Evolutionary conservation across 257 asterid genomes (phyloP), one percentile per base, ranked within the genome.

Genomic region (Solanum pinnatisectum): DNA sequence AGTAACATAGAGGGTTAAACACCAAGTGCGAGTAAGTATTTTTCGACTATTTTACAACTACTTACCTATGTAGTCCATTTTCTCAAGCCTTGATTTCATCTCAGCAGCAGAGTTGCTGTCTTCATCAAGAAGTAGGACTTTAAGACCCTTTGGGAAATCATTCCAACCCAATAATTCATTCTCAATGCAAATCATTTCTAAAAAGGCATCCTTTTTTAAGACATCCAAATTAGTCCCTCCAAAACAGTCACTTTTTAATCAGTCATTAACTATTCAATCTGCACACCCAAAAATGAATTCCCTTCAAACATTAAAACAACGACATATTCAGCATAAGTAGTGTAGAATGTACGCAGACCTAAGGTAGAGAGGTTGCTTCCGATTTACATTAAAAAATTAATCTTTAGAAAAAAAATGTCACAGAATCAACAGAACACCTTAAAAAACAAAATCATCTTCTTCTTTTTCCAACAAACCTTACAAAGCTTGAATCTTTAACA

Each of bases 71-170:
- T 91, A 92, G 33, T 91, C 91, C 94, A 92, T 89, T 85, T 87
- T 90, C 86, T 91, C 91, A 63, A 92, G 93, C 89, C 89, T 91
- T 22, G 89, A 79, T 89, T 67, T 92, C 92, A 91, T 91, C 88
- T 87, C 89, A 11, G 84, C 77, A 14, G 90, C 87, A 87, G 90
- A 92, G 77, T 74, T 68, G 72, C 25, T 68, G 40, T 91, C 92
- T 33, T 88, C 82, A 40, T 90, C 93, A 56, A 92, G 90, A 74
- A 92, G 92, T 23, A 92, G 92, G 87, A 92, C 94, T 27, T 88
- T 90, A 90, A 92, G 92, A 30, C 94, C 94, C 87, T 90, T 92
- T 8, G 94, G 94, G 76, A 92, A 92, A 91, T 92, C 92, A 73
- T 90, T 90, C 94, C 93, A 92, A 49, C 87, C 93, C 91, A 89